These are phyloP conservation scores for Danielia oregonensis DNA, from an alignment of 805 yeast genomes.

Conservation along the genomic window DNA sequence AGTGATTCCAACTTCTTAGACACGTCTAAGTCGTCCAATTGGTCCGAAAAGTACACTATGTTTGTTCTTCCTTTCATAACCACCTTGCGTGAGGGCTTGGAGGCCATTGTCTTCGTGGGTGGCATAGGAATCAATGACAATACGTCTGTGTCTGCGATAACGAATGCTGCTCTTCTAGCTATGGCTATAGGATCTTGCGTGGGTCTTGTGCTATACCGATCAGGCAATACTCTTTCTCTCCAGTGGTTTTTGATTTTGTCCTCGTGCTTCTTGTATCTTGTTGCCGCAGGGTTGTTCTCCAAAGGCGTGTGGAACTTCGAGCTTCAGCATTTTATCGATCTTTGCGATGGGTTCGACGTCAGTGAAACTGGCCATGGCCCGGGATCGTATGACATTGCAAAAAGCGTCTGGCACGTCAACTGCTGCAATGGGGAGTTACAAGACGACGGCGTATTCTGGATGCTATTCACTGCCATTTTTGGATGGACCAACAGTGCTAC, in stretches of 20 bases:
- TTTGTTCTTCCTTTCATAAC: constrained; percentile 82
- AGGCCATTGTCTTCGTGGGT: constrained; percentile 88
- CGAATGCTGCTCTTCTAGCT: constrained; percentile 61
- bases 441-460: constrained; percentile 82
- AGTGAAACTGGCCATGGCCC: constrained; percentile 91
- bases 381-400: constrained; percentile 79
- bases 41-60: constrained; percentile 58
- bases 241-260: constrained; percentile 71
- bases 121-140: constrained; percentile 84
- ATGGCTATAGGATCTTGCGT: constrained; percentile 54
- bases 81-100: constrained; percentile 83
- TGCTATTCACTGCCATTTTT: constrained; percentile 80
- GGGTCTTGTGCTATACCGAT: constrained; percentile 66
- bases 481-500: constrained; percentile 97
- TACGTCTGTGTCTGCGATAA: constrained; percentile 46
- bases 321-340: constrained; percentile 66
- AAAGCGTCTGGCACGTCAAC: constrained; percentile 89
- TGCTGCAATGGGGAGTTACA: constrained; percentile 78
- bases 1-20: constrained; percentile 20
- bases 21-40: constrained; percentile 13
- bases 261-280: constrained; percentile 76
- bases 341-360: constrained; percentile 79
- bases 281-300: constrained; percentile 83
- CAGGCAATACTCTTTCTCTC: constrained; percentile 75
- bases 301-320: constrained; percentile 91